Evolutionary conservation across 768 basidiomycete genomes (phyloP), one percentile per base, ranked within the genome.

Genomic region (Suillus plorans): DNA sequence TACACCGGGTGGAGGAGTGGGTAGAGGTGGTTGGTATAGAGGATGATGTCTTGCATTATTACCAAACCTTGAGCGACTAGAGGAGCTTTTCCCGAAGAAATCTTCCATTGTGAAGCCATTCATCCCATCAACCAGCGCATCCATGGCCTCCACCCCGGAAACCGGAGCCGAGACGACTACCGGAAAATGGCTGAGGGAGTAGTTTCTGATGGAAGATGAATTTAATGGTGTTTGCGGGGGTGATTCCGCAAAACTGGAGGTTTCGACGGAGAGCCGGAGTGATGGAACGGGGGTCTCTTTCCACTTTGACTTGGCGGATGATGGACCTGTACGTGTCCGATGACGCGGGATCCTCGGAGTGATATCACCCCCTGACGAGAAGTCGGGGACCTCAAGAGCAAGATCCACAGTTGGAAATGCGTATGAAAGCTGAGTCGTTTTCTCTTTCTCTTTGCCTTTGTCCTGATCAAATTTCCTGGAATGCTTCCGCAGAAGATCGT

Each of bases 111-210:
- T 80, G 36, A 74, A 74, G 34, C 89, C 89, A 71, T 94, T 95
- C 93, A 95, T 94, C 10, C 90, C 91, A 68, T 94, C 92, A 8
- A 95, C 93, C 61, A 95, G 76, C 14, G 93, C 93, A 73, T 95
- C 93, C 88, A 95, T 90, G 10, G 87, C 87, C 77, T 94, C 92
- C 10, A 95, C 91, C 2, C 91, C 92, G 6, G 91, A 75, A 8
- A 90, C 78, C 5, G 91, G 91, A 22, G 92, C 91, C 52, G 91
- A 85, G 22, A 94, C 92, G 34, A 91, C 73, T 31, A 89, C 88
- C 18, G 88, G 81, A 69, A 88, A 86, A 58, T 84, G 75, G 59
- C 84, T 81, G 55, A 84, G 1, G 20, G 63, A 59, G 52, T 61
- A 64, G 9, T 53, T 42, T 14, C 64, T 53, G 37, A 69, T 37